These are phyloP conservation scores for Akanthomyces lecanii DNA, from an alignment of 2,329 filamentous ascomycete genomes.

Conservation along the genomic window DNA sequence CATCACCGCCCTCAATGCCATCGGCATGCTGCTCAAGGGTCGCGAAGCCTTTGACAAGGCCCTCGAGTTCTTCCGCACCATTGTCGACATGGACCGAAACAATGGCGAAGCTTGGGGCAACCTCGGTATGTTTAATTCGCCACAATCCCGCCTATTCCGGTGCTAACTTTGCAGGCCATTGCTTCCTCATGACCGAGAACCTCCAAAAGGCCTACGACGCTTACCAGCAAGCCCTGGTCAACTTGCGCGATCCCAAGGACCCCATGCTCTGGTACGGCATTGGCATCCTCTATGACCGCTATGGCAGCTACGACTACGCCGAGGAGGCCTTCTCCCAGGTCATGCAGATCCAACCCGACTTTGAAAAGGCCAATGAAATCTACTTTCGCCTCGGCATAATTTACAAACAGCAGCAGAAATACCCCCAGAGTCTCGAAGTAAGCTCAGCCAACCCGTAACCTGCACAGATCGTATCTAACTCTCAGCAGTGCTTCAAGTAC, in stretches of 20 bases:
- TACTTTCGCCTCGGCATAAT: conserved; percentile 99
- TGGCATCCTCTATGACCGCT: conserved; percentile 93
- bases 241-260: conserved; percentile 91
- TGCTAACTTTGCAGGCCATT: conserved; percentile 63
- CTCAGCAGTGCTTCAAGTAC: conserved; percentile 85
- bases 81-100: conserved; percentile 80
- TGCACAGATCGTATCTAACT: background rate
- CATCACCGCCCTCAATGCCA: conserved; percentile 86
- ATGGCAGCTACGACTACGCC: conserved; percentile 92
- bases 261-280: conserved; percentile 99
- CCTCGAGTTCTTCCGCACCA: conserved; percentile 86
- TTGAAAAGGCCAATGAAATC: conserved; percentile 98
- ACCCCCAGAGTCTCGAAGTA: conserved; percentile 85
- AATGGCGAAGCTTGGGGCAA: conserved; percentile 98
- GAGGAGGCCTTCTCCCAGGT: conserved; percentile 98
- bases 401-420: conserved; percentile 98
- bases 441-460: conserved; percentile 24
- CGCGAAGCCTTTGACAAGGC: conserved; percentile 93
- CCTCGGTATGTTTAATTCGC: conserved; percentile 57
- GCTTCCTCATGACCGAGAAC: conserved; percentile 98
- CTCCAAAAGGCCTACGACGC: conserved; percentile 94
- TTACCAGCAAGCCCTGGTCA: conserved; percentile 92
- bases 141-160: background rate
- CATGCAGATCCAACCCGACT: conserved; percentile 96
- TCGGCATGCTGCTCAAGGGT: conserved; percentile 84